Evolutionary conservation across 176 grass and related monocot species (phyloP), one percentile per base, ranked within the genome.

Genomic region (Neostapfia colusana): DNA sequence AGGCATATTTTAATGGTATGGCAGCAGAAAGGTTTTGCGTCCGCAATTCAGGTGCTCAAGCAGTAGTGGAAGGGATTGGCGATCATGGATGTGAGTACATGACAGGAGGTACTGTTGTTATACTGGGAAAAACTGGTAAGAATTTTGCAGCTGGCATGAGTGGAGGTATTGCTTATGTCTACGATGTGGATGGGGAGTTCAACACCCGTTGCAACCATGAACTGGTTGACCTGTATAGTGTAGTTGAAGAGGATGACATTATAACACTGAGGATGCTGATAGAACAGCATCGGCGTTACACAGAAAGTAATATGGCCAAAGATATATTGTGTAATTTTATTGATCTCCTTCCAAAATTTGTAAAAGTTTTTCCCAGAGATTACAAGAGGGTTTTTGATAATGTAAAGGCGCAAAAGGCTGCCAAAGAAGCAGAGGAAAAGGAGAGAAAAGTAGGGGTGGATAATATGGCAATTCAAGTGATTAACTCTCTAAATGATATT

Each of bases 31-130:
- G 90, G 79, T 92, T 92, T 67, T 85, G 82, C n/a, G 90, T 92
- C 9, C 86, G 90, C 20, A 92, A 92, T 79, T 92, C 90, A 67
- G 90, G 90, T 81, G 90, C 86, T 36, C 76, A 75, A 80, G 79
- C 86, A 82, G 86, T 92, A 14, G 86, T 88, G 2, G 90, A 92
- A 81, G 90, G 90, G 21, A 81, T 92, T 31, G 90, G 90, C 0
- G 86, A 92, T 73, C 90, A 92, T 83, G 90, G 90, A 45, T 92
- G 90, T 18, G 90, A 92, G 79, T 92, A 92, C 58, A 92, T 92
- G 90, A 92, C 90, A 21, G 90, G 90, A 40, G 90, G 90, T 43
- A 82, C 42, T 73, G 85, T 72, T 39, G 90, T 88, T 40, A 86
- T 92, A 37, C 90, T 92, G 42, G 90, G 90, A 23, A 88, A 76